Base-by-base conservation (phyloP, 345 rosid genomes). In the Draba incana region DNA sequence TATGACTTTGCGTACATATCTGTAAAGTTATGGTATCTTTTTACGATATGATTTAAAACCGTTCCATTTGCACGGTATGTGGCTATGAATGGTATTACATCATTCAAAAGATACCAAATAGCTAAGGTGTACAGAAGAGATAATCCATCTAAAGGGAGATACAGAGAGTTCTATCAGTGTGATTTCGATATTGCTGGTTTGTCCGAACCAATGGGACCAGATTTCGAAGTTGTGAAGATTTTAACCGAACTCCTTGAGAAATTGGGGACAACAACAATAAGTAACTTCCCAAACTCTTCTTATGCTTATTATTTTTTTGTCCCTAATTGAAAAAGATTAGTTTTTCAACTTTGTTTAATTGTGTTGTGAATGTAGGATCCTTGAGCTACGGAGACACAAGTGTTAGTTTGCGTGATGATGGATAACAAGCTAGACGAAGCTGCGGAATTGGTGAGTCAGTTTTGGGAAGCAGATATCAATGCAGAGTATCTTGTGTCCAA, bases 81-180 rank as follows among this genome's bases (percentile, higher is more conserved):
- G 20, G 20, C 97, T 57, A 86, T 87, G 93, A 89, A 91, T 80
- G 90, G 96, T 46, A 81, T 85, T 69, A 81, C 89, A 6, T 85
- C 98, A 28, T 82, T 91, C 60, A 91, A 83, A 81, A 83, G 98
- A 64, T 83, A 89, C 81, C 96, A 91, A 74, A 86, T 94, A 73
- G 96, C 92, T 38, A 89, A 91, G 69, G 97, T 91, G 31, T 89
- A 90, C 74, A 77, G 98, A 76, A 86, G 99, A 56, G 99, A 94
- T 75, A 94, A 94, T 59, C 98, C 99, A 39, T 84, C 98, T 42
- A 91, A 89, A 77, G 98, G 96, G 51, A 82, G 99, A 78, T 94
- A 79, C 67, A 87, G 92, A n/a, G 97, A 94, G 85, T 94, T 94
- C 75, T 94, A 91, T 72, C 99, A 91, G 56, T 94, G 20, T 20